Evolutionary conservation across 208 protist species (phyloP).

Genomic region (Trypanosomatidae sp.): DNA sequence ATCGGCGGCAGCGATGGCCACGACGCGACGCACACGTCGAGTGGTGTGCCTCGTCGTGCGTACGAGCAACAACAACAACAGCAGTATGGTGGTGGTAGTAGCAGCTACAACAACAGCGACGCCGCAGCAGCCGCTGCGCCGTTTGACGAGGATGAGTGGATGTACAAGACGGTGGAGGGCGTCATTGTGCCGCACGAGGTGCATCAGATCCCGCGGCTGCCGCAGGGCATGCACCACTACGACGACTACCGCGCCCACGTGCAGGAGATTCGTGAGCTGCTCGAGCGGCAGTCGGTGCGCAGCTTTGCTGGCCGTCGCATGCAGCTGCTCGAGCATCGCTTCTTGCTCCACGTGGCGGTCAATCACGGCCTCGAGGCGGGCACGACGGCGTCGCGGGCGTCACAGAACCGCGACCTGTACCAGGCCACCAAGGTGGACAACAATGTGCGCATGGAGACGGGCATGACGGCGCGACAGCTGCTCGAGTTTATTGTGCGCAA

Average conservation of each 20-base stretch:
- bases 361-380: conserved; percentile 81
- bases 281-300: conserved; percentile 57
- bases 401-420: conserved; percentile 91
- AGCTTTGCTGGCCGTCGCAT: conserved; percentile 81
- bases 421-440: conserved; percentile 95
- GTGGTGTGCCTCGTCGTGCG: background rate
- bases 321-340: conserved; percentile 84
- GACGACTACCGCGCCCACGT: conserved; percentile 72
- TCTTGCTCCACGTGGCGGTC: conserved; percentile 86
- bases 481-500: conserved; percentile 93
- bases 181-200: conserved; percentile 81
- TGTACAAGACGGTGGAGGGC: conserved; percentile 85
- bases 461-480: conserved; percentile 92
- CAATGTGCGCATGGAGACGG: conserved; percentile 90
- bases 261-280: conserved; percentile 40
- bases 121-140: conserved; percentile 10
- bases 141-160: conserved; percentile 86
- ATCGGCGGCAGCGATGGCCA: conserved; percentile 1
- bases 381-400: conserved; percentile 55
- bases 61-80: conserved; percentile 3
- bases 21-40: background rate
- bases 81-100: background rate
- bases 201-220: conserved; percentile 80
- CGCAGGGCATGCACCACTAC: conserved; percentile 79
- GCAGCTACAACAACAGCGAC: too few species aligned